Base-by-base conservation (phyloP, 345 rosid species). In the Hypericum perforatum region DNA sequence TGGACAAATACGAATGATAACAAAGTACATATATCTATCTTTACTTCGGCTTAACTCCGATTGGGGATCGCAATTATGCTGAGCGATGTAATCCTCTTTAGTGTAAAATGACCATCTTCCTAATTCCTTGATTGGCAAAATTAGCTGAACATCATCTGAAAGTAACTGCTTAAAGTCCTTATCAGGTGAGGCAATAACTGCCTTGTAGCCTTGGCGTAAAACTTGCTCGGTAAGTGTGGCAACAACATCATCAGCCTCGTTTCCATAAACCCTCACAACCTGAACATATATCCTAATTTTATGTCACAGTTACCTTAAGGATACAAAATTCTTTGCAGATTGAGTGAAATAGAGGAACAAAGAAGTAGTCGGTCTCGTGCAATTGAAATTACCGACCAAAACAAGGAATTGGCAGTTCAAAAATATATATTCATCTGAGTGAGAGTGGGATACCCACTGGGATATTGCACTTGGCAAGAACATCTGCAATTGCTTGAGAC, bases 121-220 rank as follows among this genome's bases (percentile, higher is more conserved):
- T 39, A 91, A 69, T 61, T 84, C 95, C 11, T 64, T 53, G 71
- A 87, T 54, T 55, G 98, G 98, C 74, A 82, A 72, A 62, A 85
- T 96, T 58, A 91, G 74, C 49, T 87, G 98, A 66, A 91, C 89
- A 70, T 91, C 79, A 56, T 82, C 92, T 61, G 92, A 87, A 45
- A 91, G 75, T 70, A 91, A 67, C 74, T 91, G 98, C 82, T 87
- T 91, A 59, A 91, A 91, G 72, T 87, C 96, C 78, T 91, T 91
- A 64, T 91, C 98, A 3, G 95, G 98, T 46, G 98, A 91, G 60
- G 96, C 96, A 72, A 87, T 65, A 60, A 85, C 95, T 11, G 71
- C 92, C 0, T 62, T 65, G 56, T 77, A 68, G 45, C 95, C 87
- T 72, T 69, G 78, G 65, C 66, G 69, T 45, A 84, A 61, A 53